These are phyloP conservation scores for Rutstroemia sp. DNA, from an alignment of 2,329 filamentous ascomycete species.

Conservation along the genomic window DNA sequence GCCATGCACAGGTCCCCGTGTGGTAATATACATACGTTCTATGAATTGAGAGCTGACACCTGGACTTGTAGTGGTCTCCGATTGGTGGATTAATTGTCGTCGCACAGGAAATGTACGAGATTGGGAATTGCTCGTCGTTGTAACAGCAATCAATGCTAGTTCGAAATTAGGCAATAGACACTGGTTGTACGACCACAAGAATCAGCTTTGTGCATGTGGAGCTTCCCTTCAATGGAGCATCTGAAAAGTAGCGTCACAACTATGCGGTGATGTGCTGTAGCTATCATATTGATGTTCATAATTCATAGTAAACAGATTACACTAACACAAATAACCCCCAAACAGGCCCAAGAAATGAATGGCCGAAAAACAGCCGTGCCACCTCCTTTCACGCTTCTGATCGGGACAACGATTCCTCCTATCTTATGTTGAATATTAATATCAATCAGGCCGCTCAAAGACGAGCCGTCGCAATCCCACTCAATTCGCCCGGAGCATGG, in stretches of 20 bases:
- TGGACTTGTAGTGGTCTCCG: neutral
- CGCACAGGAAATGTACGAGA: neutral
- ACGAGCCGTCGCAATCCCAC: constrained; percentile 3
- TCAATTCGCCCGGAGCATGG: constrained; percentile 44
- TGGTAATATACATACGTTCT: neutral
- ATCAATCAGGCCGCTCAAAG: neutral
- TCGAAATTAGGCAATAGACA: too few relatives aligned
- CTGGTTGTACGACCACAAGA: too few relatives aligned
- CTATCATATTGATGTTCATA: too few relatives aligned
- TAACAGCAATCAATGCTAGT: neutral
- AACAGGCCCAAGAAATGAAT: neutral
- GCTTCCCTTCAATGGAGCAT: too few relatives aligned
- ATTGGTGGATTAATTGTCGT: neutral
- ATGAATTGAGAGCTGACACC: neutral
- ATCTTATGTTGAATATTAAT: too few relatives aligned
- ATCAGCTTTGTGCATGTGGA: too few relatives aligned
- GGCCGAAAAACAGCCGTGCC: neutral
- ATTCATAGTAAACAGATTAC: neutral
- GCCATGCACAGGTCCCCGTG: too few relatives aligned
- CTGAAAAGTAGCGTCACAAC: too few relatives aligned
- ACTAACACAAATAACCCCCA: constrained; percentile 10
- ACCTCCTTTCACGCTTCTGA: too few relatives aligned
- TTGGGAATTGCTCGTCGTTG: neutral
- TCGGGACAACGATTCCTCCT: too few relatives aligned
- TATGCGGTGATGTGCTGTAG: too few relatives aligned